Evolutionary conservation across 2,329 filamentous ascomycete species (phyloP), one percentile per base, ranked within the genome.

Genomic region (Sclerotinia spermophila): DNA sequence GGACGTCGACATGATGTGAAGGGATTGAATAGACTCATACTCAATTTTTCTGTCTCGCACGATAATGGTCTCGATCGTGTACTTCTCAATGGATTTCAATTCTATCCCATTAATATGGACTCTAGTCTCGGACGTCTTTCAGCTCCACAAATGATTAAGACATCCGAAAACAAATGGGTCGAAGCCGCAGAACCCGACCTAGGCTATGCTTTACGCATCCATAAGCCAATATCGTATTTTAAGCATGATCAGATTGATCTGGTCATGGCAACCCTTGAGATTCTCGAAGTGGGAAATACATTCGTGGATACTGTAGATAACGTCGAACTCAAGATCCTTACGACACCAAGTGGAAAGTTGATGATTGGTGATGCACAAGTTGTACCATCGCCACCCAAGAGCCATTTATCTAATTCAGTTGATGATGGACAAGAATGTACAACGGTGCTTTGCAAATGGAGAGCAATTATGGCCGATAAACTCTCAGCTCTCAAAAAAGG

Each of bases 281-380:
- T 92, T 72, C 83, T 89, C 71, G 85, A 89, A 77, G 85, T 91
- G 38, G 87, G 86, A 71, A 80, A 83, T 68, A 81, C 82, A 58
- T 87, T 88, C 71, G 79, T 90, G 69, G 81, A 86, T 59, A 83
- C 81, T 35, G 82, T 89, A 35, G 84, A 86, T 51, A 81, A 81
- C 40, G 83, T 93, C 71, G 84, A 86, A 60, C 82, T 92, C 60
- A 86, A 86, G 75, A 81, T 92, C 27, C 82, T 93, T 78, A 86
- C 89, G 82, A 87, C 86, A 1, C 82, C 84, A 5, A 80, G 80
- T 24, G 84, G 84, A 68, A 84, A 86, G 64, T 81, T 91, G 51
- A 79, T 87, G 78, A 87, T 92, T 73, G 83, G 81, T 58, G 80
- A 81, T 56, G 80, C 87, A 55, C 79, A 83, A 66, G 79, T 75